phyloP scores from a whole-genome alignment of 805 yeast genomes.

The Lipomyces yamadae region DNA sequence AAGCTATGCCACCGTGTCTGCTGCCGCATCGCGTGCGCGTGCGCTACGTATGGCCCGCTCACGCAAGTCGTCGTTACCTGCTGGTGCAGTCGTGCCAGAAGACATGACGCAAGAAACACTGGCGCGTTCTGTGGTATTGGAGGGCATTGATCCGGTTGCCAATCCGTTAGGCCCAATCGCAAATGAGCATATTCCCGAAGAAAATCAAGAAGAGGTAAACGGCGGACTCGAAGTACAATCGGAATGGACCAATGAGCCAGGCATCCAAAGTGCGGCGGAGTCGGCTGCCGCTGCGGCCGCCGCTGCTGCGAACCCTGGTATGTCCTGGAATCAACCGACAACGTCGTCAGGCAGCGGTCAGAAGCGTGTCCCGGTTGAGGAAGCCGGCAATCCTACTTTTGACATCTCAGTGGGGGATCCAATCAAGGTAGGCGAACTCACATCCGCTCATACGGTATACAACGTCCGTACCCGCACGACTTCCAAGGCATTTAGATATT shows the following conservation, averaged over 20 bases:
- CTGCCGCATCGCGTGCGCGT: conserved; percentile 36
- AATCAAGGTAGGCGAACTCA: conserved; percentile 84
- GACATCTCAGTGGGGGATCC: conserved; percentile 87
- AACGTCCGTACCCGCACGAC: conserved; percentile 68
- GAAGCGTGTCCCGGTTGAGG: conserved; percentile 28
- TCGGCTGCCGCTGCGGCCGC: conserved; percentile 36
- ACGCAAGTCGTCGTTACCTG: conserved; percentile 27
- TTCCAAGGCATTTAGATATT: conserved; percentile 48
- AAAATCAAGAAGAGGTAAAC: conserved; percentile 60
- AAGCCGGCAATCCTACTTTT: conserved; percentile 45
- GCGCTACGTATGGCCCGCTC: conserved; percentile 36
- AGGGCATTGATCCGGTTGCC: conserved; percentile 24
- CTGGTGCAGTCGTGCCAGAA: conserved; percentile 19
- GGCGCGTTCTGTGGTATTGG: conserved; percentile 21
- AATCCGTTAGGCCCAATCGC: conserved; percentile 35
- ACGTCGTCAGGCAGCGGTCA: neutral
- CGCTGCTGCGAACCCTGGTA: conserved; percentile 25
- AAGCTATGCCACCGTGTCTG: conserved; percentile 25
- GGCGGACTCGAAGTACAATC: conserved; percentile 43
- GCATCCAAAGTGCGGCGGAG: conserved; percentile 25
- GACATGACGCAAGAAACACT: conserved; percentile 1
- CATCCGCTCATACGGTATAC: conserved; percentile 88
- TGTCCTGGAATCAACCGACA: conserved; percentile 11
- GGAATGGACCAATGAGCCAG: conserved; percentile 26
- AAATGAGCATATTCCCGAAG: conserved; percentile 13